Evolutionary conservation across 768 basidiomycete species (phyloP).

Genomic region (Cubamyces lactineus): DNA sequence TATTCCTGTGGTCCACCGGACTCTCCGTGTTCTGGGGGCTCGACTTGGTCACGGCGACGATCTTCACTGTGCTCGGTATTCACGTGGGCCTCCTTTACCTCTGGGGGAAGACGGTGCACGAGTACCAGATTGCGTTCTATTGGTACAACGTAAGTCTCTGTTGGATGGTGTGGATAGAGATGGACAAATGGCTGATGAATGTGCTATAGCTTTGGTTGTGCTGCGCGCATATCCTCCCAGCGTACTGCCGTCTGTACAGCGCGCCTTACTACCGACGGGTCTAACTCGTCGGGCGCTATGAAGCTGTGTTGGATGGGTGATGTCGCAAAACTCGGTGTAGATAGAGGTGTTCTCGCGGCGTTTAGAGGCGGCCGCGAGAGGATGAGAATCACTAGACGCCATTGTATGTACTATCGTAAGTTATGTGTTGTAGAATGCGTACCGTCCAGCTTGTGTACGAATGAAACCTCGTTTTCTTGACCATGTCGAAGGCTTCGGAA

Average conservation of each 20-base stretch:
- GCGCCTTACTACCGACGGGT: background rate
- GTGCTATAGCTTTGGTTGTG: slow-evolving; percentile 20
- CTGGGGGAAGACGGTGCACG: slow-evolving; percentile 14
- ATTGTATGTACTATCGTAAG: too few species aligned
- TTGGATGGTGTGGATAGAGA: too few species aligned
- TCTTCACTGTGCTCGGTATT: slow-evolving; percentile 22
- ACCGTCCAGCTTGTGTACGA: too few species aligned
- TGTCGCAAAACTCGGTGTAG: too few species aligned
- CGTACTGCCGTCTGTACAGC: slow-evolving; percentile 11
- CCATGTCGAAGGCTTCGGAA: too few species aligned
- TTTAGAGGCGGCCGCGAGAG: too few species aligned
- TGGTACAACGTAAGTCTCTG: slow-evolving; percentile 34
- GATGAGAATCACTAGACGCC: too few species aligned
- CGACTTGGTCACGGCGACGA: slow-evolving; percentile 5
- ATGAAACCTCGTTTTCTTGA: too few species aligned
- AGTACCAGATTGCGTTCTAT: slow-evolving; percentile 33
- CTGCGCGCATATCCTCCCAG: slow-evolving; percentile 18
- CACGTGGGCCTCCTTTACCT: slow-evolving; percentile 30
- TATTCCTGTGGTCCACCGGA: slow-evolving; percentile 31
- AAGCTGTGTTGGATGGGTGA: background rate
- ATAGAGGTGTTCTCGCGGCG: too few species aligned
- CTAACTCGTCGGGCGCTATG: background rate
- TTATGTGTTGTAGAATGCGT: too few species aligned
- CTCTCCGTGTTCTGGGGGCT: slow-evolving; percentile 28
- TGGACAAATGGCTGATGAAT: background rate